These are phyloP conservation scores for Eimeria falciformis DNA, from an alignment of 169 alveolate species.

Conservation along the genomic window DNA sequence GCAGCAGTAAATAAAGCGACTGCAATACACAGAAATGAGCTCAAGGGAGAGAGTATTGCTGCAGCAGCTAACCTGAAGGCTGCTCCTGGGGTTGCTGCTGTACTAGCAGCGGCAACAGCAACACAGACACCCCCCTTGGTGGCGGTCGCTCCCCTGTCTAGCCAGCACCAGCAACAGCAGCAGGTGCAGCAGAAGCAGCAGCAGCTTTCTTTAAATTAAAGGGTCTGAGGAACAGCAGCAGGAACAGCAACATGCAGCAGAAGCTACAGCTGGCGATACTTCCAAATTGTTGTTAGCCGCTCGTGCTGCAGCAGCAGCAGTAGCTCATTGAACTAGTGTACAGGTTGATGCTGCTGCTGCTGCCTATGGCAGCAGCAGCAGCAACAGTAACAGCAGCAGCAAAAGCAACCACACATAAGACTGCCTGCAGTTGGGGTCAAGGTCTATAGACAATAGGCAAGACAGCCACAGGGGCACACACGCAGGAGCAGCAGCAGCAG, in stretches of 20 bases:
- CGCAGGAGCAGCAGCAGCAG: constrained; percentile 29
- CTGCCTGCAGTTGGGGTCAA: neutral
- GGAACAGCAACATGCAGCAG: too few species aligned
- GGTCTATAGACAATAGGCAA: neutral
- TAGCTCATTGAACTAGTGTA: neutral
- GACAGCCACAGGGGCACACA: neutral
- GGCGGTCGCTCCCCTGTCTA: constrained; percentile 38
- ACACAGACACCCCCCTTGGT: neutral
- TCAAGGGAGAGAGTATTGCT: neutral
- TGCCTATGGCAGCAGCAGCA: constrained; percentile 3
- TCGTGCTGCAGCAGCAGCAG: neutral
- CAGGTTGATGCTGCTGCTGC: neutral
- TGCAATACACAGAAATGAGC: constrained; percentile 7
- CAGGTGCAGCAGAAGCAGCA: neutral
- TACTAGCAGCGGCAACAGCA: constrained; percentile 8
- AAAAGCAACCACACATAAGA: neutral
- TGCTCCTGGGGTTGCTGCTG: constrained; percentile 37
- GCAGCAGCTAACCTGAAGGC: constrained; percentile 8
- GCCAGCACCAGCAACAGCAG: constrained; percentile 51
- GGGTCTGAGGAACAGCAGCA: neutral
- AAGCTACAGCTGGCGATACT: too few species aligned
- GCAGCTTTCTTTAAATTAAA: neutral
- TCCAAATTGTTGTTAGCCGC: neutral
- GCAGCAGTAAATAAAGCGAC: neutral
- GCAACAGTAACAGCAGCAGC: constrained; percentile 13